Conservation (phyloP, 2,329 filamentous ascomycete genomes). For the Xylaria sp. region DNA sequence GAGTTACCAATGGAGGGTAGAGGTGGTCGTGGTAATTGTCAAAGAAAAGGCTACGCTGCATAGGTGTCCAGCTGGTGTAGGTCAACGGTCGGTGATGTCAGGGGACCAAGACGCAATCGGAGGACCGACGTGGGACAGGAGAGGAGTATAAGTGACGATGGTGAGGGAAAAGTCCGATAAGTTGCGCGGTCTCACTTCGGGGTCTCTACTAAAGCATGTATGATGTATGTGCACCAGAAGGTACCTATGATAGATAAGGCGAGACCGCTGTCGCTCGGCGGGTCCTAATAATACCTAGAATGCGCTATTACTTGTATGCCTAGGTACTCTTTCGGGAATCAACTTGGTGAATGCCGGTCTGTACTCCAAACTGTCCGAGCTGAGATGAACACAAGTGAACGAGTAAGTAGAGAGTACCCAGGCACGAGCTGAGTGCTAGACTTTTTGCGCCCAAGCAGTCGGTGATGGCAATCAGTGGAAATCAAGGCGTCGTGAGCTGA, state of each 20-base stretch:
- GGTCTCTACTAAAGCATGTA: not conserved
- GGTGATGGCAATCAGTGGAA: not conserved
- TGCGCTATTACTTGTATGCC: not conserved
- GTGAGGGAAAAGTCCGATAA: slow-evolving; percentile 20
- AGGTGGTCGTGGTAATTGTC: not conserved
- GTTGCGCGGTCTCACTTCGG: slow-evolving; percentile 12
- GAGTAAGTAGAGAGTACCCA: not conserved
- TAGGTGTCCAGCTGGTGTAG: not conserved
- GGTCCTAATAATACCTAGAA: not conserved
- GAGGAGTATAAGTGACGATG: slow-evolving; percentile 4
- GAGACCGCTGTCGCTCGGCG: slow-evolving; percentile 8
- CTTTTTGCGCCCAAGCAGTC: not conserved
- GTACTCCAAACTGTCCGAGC: too few species aligned
- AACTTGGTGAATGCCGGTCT: not conserved
- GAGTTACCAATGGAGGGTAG: not conserved
- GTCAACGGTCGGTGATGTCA: not conserved
- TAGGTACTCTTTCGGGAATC: not conserved
- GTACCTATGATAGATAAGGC: not conserved
- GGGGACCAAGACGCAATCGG: not conserved
- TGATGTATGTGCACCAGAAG: not conserved
- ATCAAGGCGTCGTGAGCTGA: not conserved
- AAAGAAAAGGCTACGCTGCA: not conserved
- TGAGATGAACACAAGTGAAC: too few species aligned
- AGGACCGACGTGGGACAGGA: not conserved
- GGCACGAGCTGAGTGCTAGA: not conserved